Conservation (phyloP, 495 filamentous ascomycete species). For the Tuber aestivum region DNA sequence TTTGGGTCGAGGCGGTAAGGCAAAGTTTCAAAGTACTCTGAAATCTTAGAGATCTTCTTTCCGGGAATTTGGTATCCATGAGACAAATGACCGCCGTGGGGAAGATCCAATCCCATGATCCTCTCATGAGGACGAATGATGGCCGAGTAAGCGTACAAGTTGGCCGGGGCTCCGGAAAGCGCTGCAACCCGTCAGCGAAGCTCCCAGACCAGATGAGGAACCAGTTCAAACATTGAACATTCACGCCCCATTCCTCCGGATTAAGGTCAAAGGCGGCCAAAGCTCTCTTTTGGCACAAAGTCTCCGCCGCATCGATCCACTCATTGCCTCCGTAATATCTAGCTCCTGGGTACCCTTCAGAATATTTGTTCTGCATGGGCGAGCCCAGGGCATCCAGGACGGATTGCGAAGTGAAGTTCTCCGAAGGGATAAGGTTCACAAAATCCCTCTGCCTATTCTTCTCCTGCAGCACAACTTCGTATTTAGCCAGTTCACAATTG, state of each 20-base stretch:
- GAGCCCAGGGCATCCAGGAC: slow-evolving; percentile 94
- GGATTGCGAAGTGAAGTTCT: slow-evolving; percentile 97
- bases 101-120: slow-evolving; percentile 94
- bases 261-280: slow-evolving; percentile 78
- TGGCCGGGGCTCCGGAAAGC: slow-evolving; percentile 90
- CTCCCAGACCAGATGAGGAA: neutral
- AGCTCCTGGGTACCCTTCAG: slow-evolving; percentile 94
- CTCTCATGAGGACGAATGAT: slow-evolving; percentile 86
- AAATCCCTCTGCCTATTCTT: slow-evolving; percentile 94
- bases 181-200: slow-evolving; percentile 51
- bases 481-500: neutral
- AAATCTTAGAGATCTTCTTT: slow-evolving; percentile 97
- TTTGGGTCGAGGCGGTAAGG: slow-evolving; percentile 86
- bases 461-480: slow-evolving; percentile 55
- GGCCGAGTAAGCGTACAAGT: slow-evolving; percentile 92
- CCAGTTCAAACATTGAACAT: slow-evolving; percentile 69
- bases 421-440: slow-evolving; percentile 96
- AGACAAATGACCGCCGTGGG: slow-evolving; percentile 92
- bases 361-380: slow-evolving; percentile 99
- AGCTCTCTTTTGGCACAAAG: slow-evolving; percentile 81
- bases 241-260: slow-evolving; percentile 90
- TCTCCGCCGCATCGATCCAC: slow-evolving; percentile 84
- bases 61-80: slow-evolving; percentile 97
- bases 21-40: slow-evolving; percentile 97
- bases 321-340: slow-evolving; percentile 97